A percentile compares a stretch with the other conserved stretches of the same genome.
Evolutionary conservation across 495 filamentous ascomycete genomes (phyloP).

Genomic region (Cryomyces minteri): DNA sequence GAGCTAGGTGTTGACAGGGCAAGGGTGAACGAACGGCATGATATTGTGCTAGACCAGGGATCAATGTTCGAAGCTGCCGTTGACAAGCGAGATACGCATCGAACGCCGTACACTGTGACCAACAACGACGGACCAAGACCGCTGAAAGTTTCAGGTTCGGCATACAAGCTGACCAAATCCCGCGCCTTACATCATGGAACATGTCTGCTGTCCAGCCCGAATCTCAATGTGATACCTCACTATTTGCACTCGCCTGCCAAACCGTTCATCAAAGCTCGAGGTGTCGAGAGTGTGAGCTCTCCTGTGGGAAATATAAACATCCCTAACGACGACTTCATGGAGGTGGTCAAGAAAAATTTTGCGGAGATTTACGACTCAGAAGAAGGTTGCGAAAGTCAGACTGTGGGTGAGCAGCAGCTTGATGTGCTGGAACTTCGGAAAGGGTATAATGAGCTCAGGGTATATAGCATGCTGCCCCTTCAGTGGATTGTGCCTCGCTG

Average conservation of each 20-base stretch:
- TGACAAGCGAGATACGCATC: slow-evolving; percentile 13
- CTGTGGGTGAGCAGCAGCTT: slow-evolving; percentile 29
- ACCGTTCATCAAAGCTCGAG: slow-evolving; percentile 56
- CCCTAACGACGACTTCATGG: slow-evolving; percentile 13
- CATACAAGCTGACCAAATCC: slow-evolving; percentile 70
- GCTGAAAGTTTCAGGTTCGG: slow-evolving; percentile 78
- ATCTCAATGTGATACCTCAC: slow-evolving; percentile 42
- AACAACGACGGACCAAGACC: slow-evolving; percentile 20
- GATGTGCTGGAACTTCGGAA: slow-evolving; percentile 31
- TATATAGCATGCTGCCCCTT: slow-evolving; percentile 11
- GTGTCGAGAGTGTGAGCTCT: slow-evolving; percentile 86
- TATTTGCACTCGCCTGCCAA: slow-evolving; percentile 58
- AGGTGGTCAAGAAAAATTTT: slow-evolving; percentile 25
- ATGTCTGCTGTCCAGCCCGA: slow-evolving; percentile 53
- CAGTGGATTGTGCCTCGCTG: not conserved
- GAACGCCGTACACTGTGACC: slow-evolving; percentile 17
- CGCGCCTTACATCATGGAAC: slow-evolving; percentile 85
- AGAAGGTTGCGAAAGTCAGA: slow-evolving; percentile 20
- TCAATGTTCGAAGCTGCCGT: slow-evolving; percentile 4
- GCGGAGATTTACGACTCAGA: slow-evolving; percentile 28
- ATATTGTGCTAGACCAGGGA: slow-evolving; percentile 63
- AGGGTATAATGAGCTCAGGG: slow-evolving; percentile 44
- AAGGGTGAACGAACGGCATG: slow-evolving; percentile 75
- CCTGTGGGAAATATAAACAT: slow-evolving; percentile 58
- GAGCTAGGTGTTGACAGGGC: slow-evolving; percentile 29